Evolutionary conservation across 1,284 basidiomycete genomes (phyloP).

Genomic region (Sphagnurus paluster): DNA sequence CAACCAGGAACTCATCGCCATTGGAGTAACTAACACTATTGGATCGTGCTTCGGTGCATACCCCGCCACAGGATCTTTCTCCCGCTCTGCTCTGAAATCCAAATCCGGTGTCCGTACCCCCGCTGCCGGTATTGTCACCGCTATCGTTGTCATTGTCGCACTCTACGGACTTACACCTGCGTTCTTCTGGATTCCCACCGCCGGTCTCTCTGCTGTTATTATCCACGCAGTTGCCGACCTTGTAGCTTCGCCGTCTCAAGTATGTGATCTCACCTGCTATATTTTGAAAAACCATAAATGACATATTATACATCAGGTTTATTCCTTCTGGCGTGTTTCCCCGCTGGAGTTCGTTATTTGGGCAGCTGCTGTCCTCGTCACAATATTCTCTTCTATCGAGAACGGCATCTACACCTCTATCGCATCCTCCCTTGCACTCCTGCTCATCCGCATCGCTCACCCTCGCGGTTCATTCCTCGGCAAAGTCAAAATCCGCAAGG

Average conservation of each 20-base stretch:
- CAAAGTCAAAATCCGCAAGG: slow-evolving; percentile 50
- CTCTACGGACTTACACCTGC: slow-evolving; percentile 91
- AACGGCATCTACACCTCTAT: slow-evolving; percentile 95
- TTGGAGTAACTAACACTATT: slow-evolving; percentile 92
- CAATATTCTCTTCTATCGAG: slow-evolving; percentile 88
- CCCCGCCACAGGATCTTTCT: slow-evolving; percentile 98
- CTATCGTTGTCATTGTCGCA: slow-evolving; percentile 89
- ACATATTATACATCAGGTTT: slow-evolving; percentile 47
- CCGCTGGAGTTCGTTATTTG: slow-evolving; percentile 95
- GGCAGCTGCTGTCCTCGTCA: slow-evolving; percentile 84
- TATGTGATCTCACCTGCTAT: slow-evolving; percentile 18
- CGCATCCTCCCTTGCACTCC: slow-evolving; percentile 75
- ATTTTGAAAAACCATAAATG: not conserved
- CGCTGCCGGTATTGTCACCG: slow-evolving; percentile 85
- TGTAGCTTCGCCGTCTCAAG: slow-evolving; percentile 82
- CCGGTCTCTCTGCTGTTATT: slow-evolving; percentile 88
- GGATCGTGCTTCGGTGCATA: slow-evolving; percentile 90
- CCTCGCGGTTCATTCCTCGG: slow-evolving; percentile 94
- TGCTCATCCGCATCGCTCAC: slow-evolving; percentile 89
- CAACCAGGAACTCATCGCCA: slow-evolving; percentile 96
- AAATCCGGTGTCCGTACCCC: slow-evolving; percentile 97
- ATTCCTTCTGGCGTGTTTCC: slow-evolving; percentile 91
- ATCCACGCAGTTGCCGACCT: slow-evolving; percentile 95
- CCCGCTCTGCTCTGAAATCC: slow-evolving; percentile 92
- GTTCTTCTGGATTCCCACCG: slow-evolving; percentile 86